These are phyloP conservation scores for Plectosphaerella plurivora DNA, from an alignment of 2,329 filamentous ascomycete genomes.

Conservation along the genomic window DNA sequence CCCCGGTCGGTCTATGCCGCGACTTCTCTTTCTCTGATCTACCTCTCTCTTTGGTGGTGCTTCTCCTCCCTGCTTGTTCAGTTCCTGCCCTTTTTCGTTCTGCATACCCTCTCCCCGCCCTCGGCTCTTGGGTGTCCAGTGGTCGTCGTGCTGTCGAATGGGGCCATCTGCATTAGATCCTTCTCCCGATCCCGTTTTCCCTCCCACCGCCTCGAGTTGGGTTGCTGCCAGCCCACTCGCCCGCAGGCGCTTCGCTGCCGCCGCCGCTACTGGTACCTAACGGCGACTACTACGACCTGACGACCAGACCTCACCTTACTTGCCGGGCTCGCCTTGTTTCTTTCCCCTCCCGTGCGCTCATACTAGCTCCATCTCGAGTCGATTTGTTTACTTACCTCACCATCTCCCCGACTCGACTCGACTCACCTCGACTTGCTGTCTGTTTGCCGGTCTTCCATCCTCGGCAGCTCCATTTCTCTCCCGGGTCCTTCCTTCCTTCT, in stretches of 20 bases:
- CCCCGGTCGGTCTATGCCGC: constrained; percentile 6
- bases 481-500: too few relatives aligned
- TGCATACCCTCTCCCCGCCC: background rate
- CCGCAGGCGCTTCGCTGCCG: background rate
- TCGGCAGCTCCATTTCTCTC: too few relatives aligned
- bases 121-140: constrained; percentile 1
- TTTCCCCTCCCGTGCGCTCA: background rate
- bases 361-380: too few relatives aligned
- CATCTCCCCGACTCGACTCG: too few relatives aligned
- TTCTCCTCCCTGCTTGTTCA: constrained; percentile 2
- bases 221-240: background rate
- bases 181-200: background rate
- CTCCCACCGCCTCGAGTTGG: background rate
- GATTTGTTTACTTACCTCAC: too few relatives aligned
- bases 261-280: background rate
- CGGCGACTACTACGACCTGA: background rate
- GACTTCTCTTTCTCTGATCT: constrained; percentile 2
- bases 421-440: too few relatives aligned
- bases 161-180: constrained; percentile 10
- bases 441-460: too few relatives aligned
- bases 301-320: background rate
- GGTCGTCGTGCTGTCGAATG: constrained; percentile 2
- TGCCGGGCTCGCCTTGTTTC: background rate
- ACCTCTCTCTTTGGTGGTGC: constrained; percentile 2
- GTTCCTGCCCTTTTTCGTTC: constrained; percentile 8